Percentiles rank a stretch among this genome's conserved stretches.
Evolutionary conservation across 192 early-diverging fungal species (phyloP).

Genomic region (Backusella mclennaniae): DNA sequence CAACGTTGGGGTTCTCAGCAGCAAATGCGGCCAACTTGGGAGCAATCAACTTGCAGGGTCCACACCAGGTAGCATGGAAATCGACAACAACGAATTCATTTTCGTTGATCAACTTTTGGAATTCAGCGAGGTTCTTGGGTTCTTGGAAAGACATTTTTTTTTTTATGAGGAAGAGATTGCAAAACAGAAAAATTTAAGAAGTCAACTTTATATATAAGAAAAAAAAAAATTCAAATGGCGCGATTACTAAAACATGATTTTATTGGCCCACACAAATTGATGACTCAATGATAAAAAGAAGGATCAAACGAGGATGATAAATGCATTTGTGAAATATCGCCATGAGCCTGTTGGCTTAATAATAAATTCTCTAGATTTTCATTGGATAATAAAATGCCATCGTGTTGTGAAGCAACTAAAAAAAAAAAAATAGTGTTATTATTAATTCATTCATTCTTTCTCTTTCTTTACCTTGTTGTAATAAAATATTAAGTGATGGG

Average conservation of each 20-base stretch:
- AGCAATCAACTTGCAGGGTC: conserved; percentile 77
- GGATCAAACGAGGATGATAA: background rate
- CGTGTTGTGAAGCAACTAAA: background rate
- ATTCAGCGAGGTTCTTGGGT: conserved; percentile 28
- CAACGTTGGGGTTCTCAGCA: conserved; percentile 45
- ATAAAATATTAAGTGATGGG: conserved; percentile 2
- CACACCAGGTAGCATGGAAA: conserved; percentile 85
- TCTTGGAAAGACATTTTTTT: conserved; percentile 16
- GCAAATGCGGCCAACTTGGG: conserved; percentile 64
- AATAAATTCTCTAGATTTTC: background rate
- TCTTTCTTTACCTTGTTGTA: conserved; percentile 1
- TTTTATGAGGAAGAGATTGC: no score
- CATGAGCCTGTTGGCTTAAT: background rate
- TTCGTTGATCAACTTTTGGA: conserved; percentile 16
- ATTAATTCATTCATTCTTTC: background rate
- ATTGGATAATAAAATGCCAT: background rate
- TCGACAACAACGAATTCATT: conserved; percentile 59
- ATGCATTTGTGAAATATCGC: background rate
- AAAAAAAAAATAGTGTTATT: background rate
- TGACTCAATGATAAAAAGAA: background rate
- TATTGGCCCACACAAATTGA: background rate
- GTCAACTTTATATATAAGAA: background rate
- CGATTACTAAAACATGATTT: background rate
- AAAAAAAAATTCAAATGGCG: background rate
- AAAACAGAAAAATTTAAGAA: background rate